Conservation (phyloP, 208 protist species). For the Trypanosoma conorhini region DNA sequence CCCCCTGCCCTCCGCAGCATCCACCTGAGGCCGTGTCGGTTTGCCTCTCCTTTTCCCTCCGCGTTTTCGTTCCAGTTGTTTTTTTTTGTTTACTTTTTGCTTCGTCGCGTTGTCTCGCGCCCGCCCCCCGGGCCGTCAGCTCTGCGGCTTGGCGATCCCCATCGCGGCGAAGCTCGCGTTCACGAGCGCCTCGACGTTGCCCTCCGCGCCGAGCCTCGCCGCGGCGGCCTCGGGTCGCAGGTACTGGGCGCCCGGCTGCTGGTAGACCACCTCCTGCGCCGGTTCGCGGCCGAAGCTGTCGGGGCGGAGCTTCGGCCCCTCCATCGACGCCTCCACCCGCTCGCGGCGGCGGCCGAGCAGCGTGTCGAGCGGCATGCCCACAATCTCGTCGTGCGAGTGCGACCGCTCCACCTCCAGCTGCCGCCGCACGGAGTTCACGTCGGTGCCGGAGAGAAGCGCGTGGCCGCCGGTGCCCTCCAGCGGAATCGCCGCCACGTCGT, state of each 20-base stretch:
- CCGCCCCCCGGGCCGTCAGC: background rate
- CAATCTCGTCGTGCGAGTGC: conserved; percentile 43
- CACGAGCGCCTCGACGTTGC: conserved; percentile 38
- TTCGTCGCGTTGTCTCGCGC: background rate
- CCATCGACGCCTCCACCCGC: conserved; percentile 5
- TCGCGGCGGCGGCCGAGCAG: conserved; percentile 27
- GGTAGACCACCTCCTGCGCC: conserved; percentile 33
- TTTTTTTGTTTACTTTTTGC: too few relatives aligned
- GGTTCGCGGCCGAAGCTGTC: background rate
- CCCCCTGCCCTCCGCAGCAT: background rate
- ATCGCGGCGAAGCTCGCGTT: conserved; percentile 41
- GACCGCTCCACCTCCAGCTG: conserved; percentile 37
- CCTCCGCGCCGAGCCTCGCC: conserved; percentile 17
- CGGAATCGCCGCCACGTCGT: conserved; percentile 52
- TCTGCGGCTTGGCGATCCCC: conserved; percentile 9
- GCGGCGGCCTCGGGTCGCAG: conserved; percentile 27
- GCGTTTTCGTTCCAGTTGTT: too few relatives aligned
- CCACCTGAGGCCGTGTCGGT: background rate
- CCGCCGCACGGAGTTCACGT: conserved; percentile 32
- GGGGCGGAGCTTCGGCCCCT: background rate
- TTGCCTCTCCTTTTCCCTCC: conserved; percentile 5
- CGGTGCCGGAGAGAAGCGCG: conserved; percentile 28
- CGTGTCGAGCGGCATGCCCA: conserved; percentile 44
- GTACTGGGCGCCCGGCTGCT: conserved; percentile 44
- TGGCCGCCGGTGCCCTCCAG: conserved; percentile 49